A percentile compares a stretch with the other conserved stretches of the same genome.
Evolutionary conservation across 768 basidiomycete genomes (phyloP).

Genomic region (Lentinula edodes): DNA sequence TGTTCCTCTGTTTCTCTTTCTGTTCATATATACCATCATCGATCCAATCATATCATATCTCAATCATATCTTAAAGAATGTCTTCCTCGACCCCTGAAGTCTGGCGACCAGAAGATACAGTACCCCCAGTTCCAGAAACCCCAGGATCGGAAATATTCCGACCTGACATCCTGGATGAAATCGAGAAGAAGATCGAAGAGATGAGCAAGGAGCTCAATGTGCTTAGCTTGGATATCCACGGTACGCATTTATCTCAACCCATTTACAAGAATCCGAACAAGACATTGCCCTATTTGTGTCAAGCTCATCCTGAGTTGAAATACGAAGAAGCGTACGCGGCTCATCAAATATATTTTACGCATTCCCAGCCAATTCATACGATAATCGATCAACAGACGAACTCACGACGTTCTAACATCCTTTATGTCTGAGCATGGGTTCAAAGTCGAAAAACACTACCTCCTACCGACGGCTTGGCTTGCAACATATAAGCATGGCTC

Average conservation of each 20-base stretch:
- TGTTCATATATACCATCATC: background rate
- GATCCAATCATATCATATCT: background rate
- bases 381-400: conserved; percentile 37
- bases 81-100: conserved; percentile 12
- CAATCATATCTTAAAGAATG: background rate
- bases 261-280: background rate
- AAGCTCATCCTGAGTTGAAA: conserved; percentile 66
- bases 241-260: conserved; percentile 26
- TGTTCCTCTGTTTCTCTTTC: too few relatives aligned
- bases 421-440: conserved; percentile 69
- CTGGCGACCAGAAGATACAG: conserved; percentile 35
- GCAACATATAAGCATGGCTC: conserved; percentile 60
- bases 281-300: background rate
- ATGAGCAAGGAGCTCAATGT: conserved; percentile 50
- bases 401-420: conserved; percentile 63
- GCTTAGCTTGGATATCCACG: conserved; percentile 70
- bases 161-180: conserved; percentile 55
- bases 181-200: conserved; percentile 48
- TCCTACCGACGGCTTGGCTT: conserved; percentile 70
- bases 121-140: conserved; percentile 16
- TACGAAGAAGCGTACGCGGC: conserved; percentile 58
- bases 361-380: background rate
- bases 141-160: conserved; percentile 33
- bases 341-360: background rate
- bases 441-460: conserved; percentile 52